Evolutionary conservation across 768 basidiomycete genomes (phyloP).

Genomic region (Russula sp.): DNA sequence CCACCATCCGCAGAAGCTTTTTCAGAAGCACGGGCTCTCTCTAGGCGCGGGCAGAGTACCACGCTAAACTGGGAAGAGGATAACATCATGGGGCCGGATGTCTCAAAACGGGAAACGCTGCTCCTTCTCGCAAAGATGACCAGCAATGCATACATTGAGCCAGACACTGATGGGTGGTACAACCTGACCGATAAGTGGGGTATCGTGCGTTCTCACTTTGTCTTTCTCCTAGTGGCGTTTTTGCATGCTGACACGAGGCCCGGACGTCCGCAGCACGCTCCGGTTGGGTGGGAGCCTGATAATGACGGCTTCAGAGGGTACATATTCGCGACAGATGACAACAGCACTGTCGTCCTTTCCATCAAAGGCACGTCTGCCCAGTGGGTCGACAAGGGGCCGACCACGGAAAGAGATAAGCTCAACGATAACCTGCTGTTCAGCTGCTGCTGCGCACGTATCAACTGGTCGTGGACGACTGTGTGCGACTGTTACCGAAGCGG

Average conservation of each 20-base stretch:
- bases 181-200: conserved; percentile 62
- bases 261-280: conserved; percentile 47
- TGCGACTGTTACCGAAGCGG: conserved; percentile 80
- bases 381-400: conserved; percentile 74
- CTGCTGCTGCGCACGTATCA: conserved; percentile 95
- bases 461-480: conserved; percentile 89
- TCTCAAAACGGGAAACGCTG: conserved; percentile 66
- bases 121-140: conserved; percentile 86
- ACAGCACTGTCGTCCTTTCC: conserved; percentile 81
- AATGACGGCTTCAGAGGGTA: conserved; percentile 93
- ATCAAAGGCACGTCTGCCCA: conserved; percentile 91
- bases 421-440: conserved; percentile 97
- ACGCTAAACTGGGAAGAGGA: conserved; percentile 60
- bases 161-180: conserved; percentile 65
- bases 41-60: conserved; percentile 42
- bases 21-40: conserved; percentile 39
- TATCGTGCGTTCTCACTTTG: conserved; percentile 40
- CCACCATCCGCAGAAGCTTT: conserved; percentile 45
- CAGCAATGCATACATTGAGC: conserved; percentile 69
- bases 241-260: neutral
- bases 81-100: conserved; percentile 67
- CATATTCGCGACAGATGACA: conserved; percentile 79
- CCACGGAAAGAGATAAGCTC: conserved; percentile 82
- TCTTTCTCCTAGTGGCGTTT: neutral
- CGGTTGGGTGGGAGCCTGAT: conserved; percentile 88